Evolutionary conservation across 2,329 filamentous ascomycete species (phyloP), one percentile per base, ranked within the genome.

Genomic region (Emergomyces pasteurianus): DNA sequence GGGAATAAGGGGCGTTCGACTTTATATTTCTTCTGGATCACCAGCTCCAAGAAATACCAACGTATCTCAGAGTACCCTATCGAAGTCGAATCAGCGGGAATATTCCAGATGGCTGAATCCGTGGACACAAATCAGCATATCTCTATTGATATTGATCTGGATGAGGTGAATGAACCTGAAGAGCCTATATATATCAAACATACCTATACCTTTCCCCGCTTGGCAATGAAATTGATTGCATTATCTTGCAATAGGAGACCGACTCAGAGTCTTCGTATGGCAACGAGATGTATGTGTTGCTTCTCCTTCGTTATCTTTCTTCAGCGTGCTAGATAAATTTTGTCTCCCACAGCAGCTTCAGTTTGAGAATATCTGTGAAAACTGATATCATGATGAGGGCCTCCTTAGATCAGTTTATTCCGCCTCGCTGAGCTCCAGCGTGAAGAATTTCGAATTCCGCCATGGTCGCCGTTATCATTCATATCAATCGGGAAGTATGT

Each of bases 401-500:
- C 34, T 40, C 23, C 55, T 36, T 58, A 58, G 55, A 26, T 58
- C 58, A 16, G 23, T 18, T 28, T 59, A 53, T 28, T 46, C 58
- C 21, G 40, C 31, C 4, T 59, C 58, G 28, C 10, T 59, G 10
- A 53, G 28, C 46, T 40, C 58, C n/a, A 59, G 58, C 18, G 58
- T 59, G 26, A 31, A 36, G 9, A 42, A 36, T 5, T 59, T 38
- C 31, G 46, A 50, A 42, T 62, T 58, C 47, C 60, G 60, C 26
- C 40, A 62, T 50, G 62, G 62, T 23, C 63, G 63, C 18, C 60
- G 63, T 10, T 65, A 64, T 60, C 60, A 65, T 53, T 47, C 50
- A 5, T 66, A 66, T 31, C 46, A 47, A 31, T 26, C 46, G 16
- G 58, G 58, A 26, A 26, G 58, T 59, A 59, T 42, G 47, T 59